Evolutionary conservation across 345 rosid species (phyloP).

Genomic region (Eutrema heterophyllum): DNA sequence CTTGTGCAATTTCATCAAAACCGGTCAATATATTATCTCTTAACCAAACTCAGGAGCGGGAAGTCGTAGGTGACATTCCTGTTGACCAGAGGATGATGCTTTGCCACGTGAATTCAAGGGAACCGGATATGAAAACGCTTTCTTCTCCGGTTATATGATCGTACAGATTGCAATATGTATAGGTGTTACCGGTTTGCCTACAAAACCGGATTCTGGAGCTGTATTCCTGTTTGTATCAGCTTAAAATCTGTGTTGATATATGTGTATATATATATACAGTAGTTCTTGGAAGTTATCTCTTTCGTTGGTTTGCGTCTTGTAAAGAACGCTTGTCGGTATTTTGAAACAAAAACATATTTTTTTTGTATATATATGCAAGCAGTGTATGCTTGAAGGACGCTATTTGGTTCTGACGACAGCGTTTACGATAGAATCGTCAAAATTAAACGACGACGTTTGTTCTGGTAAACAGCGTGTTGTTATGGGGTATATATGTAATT

Average conservation of each 20-base stretch:
- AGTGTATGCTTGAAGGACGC: no score
- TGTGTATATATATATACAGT: slow-evolving; percentile 1
- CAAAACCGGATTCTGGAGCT: background rate
- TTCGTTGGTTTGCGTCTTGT: slow-evolving; percentile 19
- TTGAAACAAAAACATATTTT: background rate
- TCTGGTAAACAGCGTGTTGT: background rate
- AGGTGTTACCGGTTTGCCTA: slow-evolving; percentile 2
- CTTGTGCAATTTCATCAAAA: background rate
- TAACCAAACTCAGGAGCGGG: slow-evolving; percentile 17
- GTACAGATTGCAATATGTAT: background rate
- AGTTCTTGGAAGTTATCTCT: background rate
- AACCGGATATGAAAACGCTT: background rate
- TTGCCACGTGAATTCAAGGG: slow-evolving; percentile 9
- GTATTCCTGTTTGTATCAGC: background rate
- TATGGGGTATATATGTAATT: slow-evolving; percentile 1
- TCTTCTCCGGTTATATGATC: background rate
- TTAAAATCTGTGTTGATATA: background rate
- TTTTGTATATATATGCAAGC: no score
- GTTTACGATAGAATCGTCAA: background rate
- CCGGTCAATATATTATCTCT: background rate
- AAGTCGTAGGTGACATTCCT: slow-evolving; percentile 15
- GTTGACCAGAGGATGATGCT: background rate
- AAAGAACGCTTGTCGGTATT: background rate
- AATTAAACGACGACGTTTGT: background rate
- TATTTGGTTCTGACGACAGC: background rate